Conservation (phyloP, 192 early-diverging fungal genomes). For the Phlyctochytrium planicorne region DNA sequence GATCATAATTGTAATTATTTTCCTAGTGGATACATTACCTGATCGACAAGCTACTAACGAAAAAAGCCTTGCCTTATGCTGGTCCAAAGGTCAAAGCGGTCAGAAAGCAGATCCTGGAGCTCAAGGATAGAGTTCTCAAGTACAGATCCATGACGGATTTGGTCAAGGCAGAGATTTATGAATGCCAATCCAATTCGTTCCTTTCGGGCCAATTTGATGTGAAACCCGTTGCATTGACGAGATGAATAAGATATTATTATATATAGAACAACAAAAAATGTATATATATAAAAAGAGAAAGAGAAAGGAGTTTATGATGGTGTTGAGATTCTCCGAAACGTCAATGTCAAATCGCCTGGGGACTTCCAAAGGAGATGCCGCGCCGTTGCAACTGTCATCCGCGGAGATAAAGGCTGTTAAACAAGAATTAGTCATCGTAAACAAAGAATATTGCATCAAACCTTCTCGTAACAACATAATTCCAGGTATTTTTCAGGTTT, state of each 20-base stretch:
- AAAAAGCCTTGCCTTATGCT: constrained; percentile 19
- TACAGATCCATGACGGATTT: constrained; percentile 16
- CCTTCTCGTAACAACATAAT: constrained; percentile 41
- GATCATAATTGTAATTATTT: not conserved
- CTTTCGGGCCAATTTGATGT: not conserved
- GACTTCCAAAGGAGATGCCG: constrained; percentile 66
- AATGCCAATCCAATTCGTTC: not conserved
- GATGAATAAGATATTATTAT: too few relatives aligned
- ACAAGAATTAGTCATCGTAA: constrained; percentile 8
- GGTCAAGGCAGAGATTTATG: constrained; percentile 13
- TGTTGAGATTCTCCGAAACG: constrained; percentile 5
- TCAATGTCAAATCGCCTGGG: constrained; percentile 22
- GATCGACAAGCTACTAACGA: constrained; percentile 37
- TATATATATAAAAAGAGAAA: not conserved
- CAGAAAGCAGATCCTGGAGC: constrained; percentile 7
- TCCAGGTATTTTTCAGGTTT: constrained; percentile 39
- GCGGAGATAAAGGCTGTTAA: constrained; percentile 43
- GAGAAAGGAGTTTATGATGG: not conserved
- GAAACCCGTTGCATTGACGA: too few relatives aligned
- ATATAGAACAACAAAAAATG: too few relatives aligned
- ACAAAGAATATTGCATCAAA: not conserved
- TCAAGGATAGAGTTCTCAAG: constrained; percentile 1
- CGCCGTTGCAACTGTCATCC: constrained; percentile 71
- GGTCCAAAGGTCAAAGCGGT: constrained; percentile 11
- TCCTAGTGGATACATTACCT: constrained; percentile 50